Percentiles rank a stretch among this genome's conserved stretches.
These are phyloP conservation scores for Pichia heedii DNA, from an alignment of 805 yeast species.

Conservation along the genomic window DNA sequence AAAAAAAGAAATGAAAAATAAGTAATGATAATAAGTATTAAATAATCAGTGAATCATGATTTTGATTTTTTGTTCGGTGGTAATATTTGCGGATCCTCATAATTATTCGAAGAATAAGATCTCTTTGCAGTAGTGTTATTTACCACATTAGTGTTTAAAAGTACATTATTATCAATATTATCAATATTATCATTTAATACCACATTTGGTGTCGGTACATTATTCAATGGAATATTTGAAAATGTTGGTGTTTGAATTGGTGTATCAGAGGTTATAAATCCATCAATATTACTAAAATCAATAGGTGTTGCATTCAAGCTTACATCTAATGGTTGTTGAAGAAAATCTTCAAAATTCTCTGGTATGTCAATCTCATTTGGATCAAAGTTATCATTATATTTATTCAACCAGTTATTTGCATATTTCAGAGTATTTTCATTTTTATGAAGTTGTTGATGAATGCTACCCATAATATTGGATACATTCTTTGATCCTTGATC, in stretches of 20 bases:
- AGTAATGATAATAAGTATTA: too few relatives aligned
- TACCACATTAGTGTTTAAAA: not conserved
- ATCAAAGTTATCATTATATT: constrained; percentile 12
- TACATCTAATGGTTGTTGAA: constrained; percentile 16
- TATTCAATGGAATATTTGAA: not conserved
- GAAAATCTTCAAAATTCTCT: constrained; percentile 28
- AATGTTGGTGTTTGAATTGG: constrained; percentile 5
- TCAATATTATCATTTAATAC: not conserved
- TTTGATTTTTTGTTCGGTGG: not conserved
- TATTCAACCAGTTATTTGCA: constrained; percentile 46
- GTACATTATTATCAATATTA: not conserved
- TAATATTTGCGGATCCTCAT: not conserved
- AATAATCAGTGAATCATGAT: not conserved
- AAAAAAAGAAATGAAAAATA: too few relatives aligned
- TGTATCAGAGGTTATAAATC: constrained; percentile 1
- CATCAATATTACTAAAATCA: constrained; percentile 5
- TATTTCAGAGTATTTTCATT: constrained; percentile 47
- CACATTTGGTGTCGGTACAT: not conserved
- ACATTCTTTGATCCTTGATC: not conserved
- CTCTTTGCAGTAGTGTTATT: not conserved
- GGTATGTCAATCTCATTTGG: constrained; percentile 4
- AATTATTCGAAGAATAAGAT: not conserved
- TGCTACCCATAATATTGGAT: constrained; percentile 24
- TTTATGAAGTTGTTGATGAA: constrained; percentile 38
- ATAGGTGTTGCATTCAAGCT: constrained; percentile 10